These are phyloP conservation scores for Penicillium sumatraense DNA, from an alignment of 2,329 filamentous ascomycete genomes.

Conservation along the genomic window DNA sequence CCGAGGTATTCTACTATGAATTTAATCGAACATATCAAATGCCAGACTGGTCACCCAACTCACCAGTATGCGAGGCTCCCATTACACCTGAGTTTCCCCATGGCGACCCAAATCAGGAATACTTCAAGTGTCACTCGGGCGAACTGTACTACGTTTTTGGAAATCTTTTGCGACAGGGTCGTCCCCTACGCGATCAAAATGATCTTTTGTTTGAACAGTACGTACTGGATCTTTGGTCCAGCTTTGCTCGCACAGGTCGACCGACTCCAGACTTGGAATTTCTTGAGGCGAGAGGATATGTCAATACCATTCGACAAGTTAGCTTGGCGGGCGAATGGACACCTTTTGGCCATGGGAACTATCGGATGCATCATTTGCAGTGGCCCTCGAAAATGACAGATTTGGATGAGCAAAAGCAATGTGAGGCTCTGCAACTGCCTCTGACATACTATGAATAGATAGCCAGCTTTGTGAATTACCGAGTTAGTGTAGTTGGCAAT, in stretches of 20 bases:
- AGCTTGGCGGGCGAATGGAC: constrained; percentile 14
- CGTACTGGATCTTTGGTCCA: constrained; percentile 30
- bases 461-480: constrained; percentile 8
- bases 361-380: constrained; percentile 20
- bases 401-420: constrained; percentile 21
- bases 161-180: constrained; percentile 41
- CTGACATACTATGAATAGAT: constrained; percentile 13
- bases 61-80: constrained; percentile 52
- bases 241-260: constrained; percentile 22
- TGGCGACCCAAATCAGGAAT: constrained; percentile 57
- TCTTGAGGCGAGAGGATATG: constrained; percentile 23
- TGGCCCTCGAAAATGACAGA: constrained; percentile 19
- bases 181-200: constrained; percentile 22
- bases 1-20: constrained; percentile 62
- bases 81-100: constrained; percentile 42
- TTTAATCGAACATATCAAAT: constrained; percentile 59
- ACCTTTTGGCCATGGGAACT: constrained; percentile 6
- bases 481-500: too few relatives aligned
- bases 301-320: constrained; percentile 17
- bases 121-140: constrained; percentile 60
- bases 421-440: constrained; percentile 15
- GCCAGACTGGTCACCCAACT: constrained; percentile 58
- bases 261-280: constrained; percentile 22
- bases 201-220: constrained; percentile 29
- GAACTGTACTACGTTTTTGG: constrained; percentile 62